Evolutionary conservation across 352 stramenopile genomes (phyloP).

Genomic region (Pythium chondricola): DNA sequence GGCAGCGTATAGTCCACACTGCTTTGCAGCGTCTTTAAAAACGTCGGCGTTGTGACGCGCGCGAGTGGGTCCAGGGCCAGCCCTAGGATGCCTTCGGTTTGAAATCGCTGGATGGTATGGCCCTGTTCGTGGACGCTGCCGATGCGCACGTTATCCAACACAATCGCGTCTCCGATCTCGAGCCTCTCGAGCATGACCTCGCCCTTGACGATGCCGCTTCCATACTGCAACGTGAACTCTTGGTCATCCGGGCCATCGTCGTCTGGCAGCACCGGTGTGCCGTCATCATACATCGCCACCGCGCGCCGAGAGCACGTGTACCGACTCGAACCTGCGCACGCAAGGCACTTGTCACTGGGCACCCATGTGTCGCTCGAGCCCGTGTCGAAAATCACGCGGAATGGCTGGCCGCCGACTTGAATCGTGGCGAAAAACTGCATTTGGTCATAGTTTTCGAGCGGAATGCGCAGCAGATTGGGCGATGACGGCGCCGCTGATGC

Average conservation of each 20-base stretch:
- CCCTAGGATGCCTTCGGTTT: conserved; percentile 31
- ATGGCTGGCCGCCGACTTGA: conserved; percentile 24
- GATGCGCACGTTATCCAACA: conserved; percentile 12
- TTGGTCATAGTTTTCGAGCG: conserved; percentile 33
- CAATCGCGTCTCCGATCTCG: conserved; percentile 6
- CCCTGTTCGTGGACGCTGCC: conserved; percentile 21
- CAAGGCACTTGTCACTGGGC: conserved; percentile 18
- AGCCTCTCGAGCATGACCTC: conserved; percentile 19
- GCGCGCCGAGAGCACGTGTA: conserved; percentile 14
- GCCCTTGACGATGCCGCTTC: conserved; percentile 26
- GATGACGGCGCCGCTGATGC: not conserved
- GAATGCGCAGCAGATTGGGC: conserved; percentile 16
- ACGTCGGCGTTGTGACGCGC: conserved; percentile 18
- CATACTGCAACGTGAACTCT: conserved; percentile 25
- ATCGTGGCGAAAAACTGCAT: conserved; percentile 37
- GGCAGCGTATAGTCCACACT: conserved; percentile 8
- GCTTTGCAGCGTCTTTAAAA: conserved; percentile 18
- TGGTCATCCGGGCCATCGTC: not conserved
- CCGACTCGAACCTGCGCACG: conserved; percentile 23
- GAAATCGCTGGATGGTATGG: conserved; percentile 24
- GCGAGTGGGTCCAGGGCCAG: conserved; percentile 24
- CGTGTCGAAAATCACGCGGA: conserved; percentile 45
- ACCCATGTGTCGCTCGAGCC: conserved; percentile 39
- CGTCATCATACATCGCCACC: not conserved
- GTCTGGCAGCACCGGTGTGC: not conserved